Conservation (phyloP, 768 basidiomycete species). For the Trametes villosa region DNA sequence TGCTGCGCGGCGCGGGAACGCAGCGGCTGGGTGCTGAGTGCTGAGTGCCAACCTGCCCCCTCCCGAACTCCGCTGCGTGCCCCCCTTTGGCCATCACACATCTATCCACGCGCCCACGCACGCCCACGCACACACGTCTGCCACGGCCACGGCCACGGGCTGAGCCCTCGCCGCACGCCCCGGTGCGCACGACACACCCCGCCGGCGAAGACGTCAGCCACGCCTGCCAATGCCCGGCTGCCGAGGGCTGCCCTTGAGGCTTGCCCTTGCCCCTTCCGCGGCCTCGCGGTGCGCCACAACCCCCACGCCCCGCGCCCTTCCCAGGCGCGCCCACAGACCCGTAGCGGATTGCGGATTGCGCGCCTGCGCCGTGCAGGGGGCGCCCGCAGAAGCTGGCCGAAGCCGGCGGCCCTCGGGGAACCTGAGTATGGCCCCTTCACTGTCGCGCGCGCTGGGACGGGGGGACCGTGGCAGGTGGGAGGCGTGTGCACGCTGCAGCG, state of each 20-base stretch:
- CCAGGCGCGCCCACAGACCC: constrained; percentile 1
- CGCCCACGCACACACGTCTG: background rate
- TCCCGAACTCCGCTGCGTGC: constrained; percentile 1
- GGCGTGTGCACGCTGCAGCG: background rate
- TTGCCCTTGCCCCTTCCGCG: background rate
- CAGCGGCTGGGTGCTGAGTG: background rate
- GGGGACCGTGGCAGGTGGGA: background rate
- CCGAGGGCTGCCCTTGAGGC: too few species aligned
- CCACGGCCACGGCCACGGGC: background rate
- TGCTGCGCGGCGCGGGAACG: background rate
- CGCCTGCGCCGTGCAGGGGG: background rate
- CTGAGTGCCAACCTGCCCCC: constrained; percentile 9
- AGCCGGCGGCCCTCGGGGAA: constrained; percentile 5
- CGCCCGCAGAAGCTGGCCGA: background rate
- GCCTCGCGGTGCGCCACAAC: background rate
- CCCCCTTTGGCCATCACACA: constrained; percentile 1
- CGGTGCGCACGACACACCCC: background rate
- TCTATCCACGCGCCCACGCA: constrained; percentile 7
- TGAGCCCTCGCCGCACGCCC: constrained; percentile 10
- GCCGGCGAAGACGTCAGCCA: constrained; percentile 1
- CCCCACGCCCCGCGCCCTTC: background rate
- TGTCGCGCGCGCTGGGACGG: background rate
- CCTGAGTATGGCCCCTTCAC: background rate
- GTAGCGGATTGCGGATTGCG: background rate
- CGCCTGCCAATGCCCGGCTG: too few species aligned